These are phyloP conservation scores for Lobosporangium transversale DNA, from an alignment of 192 early-diverging fungal species.

Conservation along the genomic window DNA sequence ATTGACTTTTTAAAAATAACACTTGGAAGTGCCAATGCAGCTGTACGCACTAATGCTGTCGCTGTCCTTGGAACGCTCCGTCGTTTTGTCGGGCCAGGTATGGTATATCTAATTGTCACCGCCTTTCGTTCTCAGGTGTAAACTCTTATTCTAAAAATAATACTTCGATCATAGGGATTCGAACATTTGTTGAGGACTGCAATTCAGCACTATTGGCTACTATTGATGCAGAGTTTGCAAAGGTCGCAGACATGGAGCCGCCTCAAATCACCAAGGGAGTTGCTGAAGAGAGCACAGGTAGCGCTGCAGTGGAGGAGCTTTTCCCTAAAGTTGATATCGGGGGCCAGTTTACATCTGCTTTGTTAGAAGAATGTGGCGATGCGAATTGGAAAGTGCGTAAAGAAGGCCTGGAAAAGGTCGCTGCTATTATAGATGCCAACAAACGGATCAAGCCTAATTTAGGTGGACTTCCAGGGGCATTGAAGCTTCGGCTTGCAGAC, in stretches of 20 bases:
- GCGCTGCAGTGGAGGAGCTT: slow-evolving; percentile 81
- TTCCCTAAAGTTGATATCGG: slow-evolving; percentile 90
- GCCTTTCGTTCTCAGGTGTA: too few relatives aligned
- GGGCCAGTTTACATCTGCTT: slow-evolving; percentile 63
- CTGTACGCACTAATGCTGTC: slow-evolving; percentile 84
- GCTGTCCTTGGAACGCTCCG: slow-evolving; percentile 83
- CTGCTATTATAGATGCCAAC: slow-evolving; percentile 81
- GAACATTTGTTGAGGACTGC: slow-evolving; percentile 87
- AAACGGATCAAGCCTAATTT: slow-evolving; percentile 85
- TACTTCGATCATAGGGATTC: slow-evolving; percentile 66
- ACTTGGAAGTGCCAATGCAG: slow-evolving; percentile 84
- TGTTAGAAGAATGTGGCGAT: slow-evolving; percentile 80
- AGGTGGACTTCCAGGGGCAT: slow-evolving; percentile 78
- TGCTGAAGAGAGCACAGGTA: slow-evolving; percentile 40
- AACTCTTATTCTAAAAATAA: slow-evolving; percentile 14
- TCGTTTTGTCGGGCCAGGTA: slow-evolving; percentile 83
- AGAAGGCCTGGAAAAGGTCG: slow-evolving; percentile 87
- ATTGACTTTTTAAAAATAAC: slow-evolving; percentile 87
- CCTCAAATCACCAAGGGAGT: slow-evolving; percentile 68
- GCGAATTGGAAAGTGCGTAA: slow-evolving; percentile 94
- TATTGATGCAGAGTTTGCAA: slow-evolving; percentile 94
- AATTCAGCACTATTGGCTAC: slow-evolving; percentile 81
- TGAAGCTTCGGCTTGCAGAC: slow-evolving; percentile 88
- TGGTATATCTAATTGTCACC: slow-evolving; percentile 6
- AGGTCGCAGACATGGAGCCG: slow-evolving; percentile 76